These are phyloP conservation scores for Backusella westeae DNA, from an alignment of 192 early-diverging fungal species.

Conservation along the genomic window DNA sequence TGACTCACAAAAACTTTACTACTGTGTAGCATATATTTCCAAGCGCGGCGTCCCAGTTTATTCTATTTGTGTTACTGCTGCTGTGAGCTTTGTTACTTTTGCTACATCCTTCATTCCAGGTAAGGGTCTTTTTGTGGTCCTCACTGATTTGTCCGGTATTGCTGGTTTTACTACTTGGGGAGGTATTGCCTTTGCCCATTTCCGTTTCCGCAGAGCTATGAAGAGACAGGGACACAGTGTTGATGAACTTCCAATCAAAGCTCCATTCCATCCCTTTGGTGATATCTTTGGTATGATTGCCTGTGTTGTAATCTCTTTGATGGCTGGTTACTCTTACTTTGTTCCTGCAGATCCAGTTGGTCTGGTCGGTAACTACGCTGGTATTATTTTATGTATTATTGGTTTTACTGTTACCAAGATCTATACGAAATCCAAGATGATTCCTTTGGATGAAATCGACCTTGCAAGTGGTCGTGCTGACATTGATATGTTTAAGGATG, in stretches of 20 bases:
- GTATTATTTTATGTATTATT: slow-evolving; percentile 18
- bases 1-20: not conserved
- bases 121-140: slow-evolving; percentile 26
- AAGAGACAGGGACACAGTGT: slow-evolving; percentile 63
- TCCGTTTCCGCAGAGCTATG: slow-evolving; percentile 80
- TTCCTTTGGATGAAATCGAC: slow-evolving; percentile 28
- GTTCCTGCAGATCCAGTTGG: slow-evolving; percentile 22
- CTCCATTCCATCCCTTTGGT: slow-evolving; percentile 44
- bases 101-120: slow-evolving; percentile 36
- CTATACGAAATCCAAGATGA: slow-evolving; percentile 27
- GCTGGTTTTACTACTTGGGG: slow-evolving; percentile 67
- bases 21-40: slow-evolving; percentile 20
- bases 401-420: slow-evolving; percentile 19
- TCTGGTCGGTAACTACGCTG: slow-evolving; percentile 31
- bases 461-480: slow-evolving; percentile 23
- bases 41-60: slow-evolving; percentile 67
- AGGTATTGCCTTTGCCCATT: slow-evolving; percentile 75
- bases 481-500: not conserved
- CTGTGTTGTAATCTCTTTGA: slow-evolving; percentile 21
- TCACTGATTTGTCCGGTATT: slow-evolving; percentile 27
- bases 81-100: slow-evolving; percentile 28
- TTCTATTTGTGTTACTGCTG: slow-evolving; percentile 17
- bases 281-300: slow-evolving; percentile 26
- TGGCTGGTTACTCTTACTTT: slow-evolving; percentile 34
- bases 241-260: slow-evolving; percentile 64